Evolutionary conservation across 2,329 filamentous ascomycete genomes (phyloP), one percentile per base, ranked within the genome.

Genomic region (Claviceps quebecensis): DNA sequence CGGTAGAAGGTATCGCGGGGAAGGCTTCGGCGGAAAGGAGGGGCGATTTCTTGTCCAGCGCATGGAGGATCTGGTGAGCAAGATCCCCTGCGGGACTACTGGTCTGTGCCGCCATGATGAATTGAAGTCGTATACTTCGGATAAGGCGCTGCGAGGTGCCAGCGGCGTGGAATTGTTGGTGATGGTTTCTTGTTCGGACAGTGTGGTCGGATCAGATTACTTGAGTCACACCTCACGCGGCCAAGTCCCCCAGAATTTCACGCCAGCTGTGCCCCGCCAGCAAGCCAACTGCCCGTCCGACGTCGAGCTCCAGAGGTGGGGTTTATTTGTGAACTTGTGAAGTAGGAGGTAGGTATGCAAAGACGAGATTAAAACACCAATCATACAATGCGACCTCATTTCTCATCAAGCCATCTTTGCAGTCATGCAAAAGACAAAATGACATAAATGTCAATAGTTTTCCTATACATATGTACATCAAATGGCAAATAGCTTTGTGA

Each of bases 1-100:
- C 77, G 55, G 77, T 73, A 61, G 83, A 85, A 61, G 80, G 73
- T 60, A 74, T 69, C 59, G 76, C 66, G 58, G 86, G 81, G 71
- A 90, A 90, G 62, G 76, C 75, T 61, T 87, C 78, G 61, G 73
- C 73, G 50, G 86, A 87, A 59, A 83, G 70, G 58, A 90, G 71
- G 45, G 83, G 76, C 58, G 82, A 78, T 55, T 78, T 69, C 60
- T 77, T 71, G 65, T 76, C 75, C 60, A 91, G 73, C 51, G 78
- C 76, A 55, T 81, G 75, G 60, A 91, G 76, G 58, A 90, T 74
- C 60, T 80, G 72, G 52, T 74, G 72, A 54, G 78, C 74, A 61
- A 88, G 71, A 63, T 87, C 83, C 66, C 71, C 72, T 47, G 62
- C 61, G 34, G 67, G 61, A 47, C 55, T 60, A 50, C 58, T 56